Conservation (phyloP, 495 filamentous ascomycete species). For the Aspergillus asperescens region DNA sequence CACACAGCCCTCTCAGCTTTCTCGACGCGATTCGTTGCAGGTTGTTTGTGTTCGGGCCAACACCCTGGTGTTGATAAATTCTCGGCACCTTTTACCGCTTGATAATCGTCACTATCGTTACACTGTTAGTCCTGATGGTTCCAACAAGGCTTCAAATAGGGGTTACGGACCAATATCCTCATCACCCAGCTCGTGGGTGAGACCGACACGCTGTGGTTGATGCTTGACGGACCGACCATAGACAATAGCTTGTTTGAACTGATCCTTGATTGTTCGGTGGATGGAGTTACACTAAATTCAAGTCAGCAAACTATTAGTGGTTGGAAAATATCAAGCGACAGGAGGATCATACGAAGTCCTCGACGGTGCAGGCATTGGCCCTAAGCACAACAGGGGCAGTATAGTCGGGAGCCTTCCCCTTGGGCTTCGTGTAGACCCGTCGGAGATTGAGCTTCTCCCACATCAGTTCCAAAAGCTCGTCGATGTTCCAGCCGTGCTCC, state of each 20-base stretch:
- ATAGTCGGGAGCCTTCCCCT: conserved; percentile 92
- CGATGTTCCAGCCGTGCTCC: conserved; percentile 97
- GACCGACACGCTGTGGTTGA: conserved; percentile 92
- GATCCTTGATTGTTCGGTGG: conserved; percentile 90
- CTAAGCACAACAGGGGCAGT: conserved; percentile 83
- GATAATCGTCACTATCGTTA: conserved; percentile 76
- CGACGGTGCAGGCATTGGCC: conserved; percentile 75
- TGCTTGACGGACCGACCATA: conserved; percentile 98
- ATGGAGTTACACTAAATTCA: conserved; percentile 80
- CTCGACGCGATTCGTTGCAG: conserved; percentile 29
- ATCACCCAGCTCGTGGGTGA: conserved; percentile 86
- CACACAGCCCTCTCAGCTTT: conserved; percentile 26
- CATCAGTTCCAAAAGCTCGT: conserved; percentile 95
- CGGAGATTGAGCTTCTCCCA: conserved; percentile 93
- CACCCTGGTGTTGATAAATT: conserved; percentile 21
- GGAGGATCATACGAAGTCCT: conserved; percentile 79
- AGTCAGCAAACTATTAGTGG: conserved; percentile 21
- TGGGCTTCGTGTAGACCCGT: conserved; percentile 96
- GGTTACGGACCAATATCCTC: conserved; percentile 86
- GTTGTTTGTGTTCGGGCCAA: conserved; percentile 27
- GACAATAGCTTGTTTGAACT: conserved; percentile 92
- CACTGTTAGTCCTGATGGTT: conserved; percentile 31
- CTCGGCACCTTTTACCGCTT: conserved; percentile 63
- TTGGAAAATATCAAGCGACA: not conserved
- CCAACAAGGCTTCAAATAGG: not conserved